Percentiles rank a stretch among this genome's conserved stretches.
Evolutionary conservation across 768 basidiomycete species (phyloP).

Genomic region (Leccinum pellstonianum): DNA sequence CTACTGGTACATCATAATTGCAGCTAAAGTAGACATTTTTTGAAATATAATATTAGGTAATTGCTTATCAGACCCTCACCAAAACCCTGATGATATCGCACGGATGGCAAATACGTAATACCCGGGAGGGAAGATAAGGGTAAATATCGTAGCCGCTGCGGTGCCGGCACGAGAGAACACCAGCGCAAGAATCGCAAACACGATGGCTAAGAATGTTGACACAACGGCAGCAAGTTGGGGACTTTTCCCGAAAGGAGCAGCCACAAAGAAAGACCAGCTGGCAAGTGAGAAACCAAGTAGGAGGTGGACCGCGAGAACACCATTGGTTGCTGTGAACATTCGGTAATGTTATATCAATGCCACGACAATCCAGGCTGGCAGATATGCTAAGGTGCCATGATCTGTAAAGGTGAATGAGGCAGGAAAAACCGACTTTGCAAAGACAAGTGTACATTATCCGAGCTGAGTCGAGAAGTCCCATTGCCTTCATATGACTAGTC

Average conservation of each 20-base stretch:
- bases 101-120: too few species aligned
- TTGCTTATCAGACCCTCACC: too few species aligned
- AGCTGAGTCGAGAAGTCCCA: conserved; percentile 74
- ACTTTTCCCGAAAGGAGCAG: conserved; percentile 68
- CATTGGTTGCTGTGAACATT: conserved; percentile 57
- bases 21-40: too few species aligned
- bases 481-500: conserved; percentile 74
- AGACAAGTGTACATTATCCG: conserved; percentile 49
- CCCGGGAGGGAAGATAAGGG: too few species aligned
- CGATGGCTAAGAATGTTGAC: conserved; percentile 61
- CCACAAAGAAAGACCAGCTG: conserved; percentile 70
- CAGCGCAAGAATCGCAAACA: conserved; percentile 66
- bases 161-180: conserved; percentile 45
- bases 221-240: conserved; percentile 69
- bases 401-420: conserved; percentile 19
- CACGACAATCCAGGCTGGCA: conserved; percentile 76
- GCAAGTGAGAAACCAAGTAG: conserved; percentile 66
- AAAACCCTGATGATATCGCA: too few species aligned
- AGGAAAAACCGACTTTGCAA: neutral
- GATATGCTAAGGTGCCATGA: conserved; percentile 70
- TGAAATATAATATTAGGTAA: too few species aligned
- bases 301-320: conserved; percentile 62
- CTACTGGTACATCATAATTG: too few species aligned
- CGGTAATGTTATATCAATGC: conserved; percentile 61
- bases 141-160: conserved; percentile 54